These are phyloP conservation scores for Digitaria exilis DNA, from an alignment of 202 grass and related monocot species.

Conservation along the genomic window DNA sequence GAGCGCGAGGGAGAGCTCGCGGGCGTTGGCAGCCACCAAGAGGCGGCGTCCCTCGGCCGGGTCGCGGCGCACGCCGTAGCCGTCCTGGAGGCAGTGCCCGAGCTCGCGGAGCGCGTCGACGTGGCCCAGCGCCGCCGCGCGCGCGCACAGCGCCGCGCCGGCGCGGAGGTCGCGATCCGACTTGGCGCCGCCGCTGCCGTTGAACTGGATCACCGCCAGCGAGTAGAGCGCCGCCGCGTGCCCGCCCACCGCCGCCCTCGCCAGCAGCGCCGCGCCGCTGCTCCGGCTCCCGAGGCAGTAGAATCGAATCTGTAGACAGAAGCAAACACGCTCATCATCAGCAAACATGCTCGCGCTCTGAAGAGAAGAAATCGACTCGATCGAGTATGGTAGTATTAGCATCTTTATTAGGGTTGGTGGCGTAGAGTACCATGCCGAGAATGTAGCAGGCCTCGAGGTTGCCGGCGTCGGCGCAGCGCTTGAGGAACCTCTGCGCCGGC, in stretches of 20 bases:
- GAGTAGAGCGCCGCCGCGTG: conserved; percentile 84
- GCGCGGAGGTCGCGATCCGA: conserved; percentile 74
- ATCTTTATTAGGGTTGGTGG: background rate
- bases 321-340: background rate
- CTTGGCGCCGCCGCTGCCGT: conserved; percentile 84
- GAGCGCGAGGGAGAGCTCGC: conserved; percentile 64
- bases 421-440: conserved; percentile 71
- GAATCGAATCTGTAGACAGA: conserved; percentile 68
- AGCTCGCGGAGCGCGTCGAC: conserved; percentile 91
- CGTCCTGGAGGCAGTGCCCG: conserved; percentile 94
- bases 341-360: background rate
- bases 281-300: conserved; percentile 69
- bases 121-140: conserved; percentile 74
- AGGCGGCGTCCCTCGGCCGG: conserved; percentile 68
- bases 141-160: conserved; percentile 74
- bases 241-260: conserved; percentile 70
- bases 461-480: conserved; percentile 65
- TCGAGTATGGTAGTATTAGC: background rate
- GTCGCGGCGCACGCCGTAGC: conserved; percentile 82
- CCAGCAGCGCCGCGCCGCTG: conserved; percentile 69
- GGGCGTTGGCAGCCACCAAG: conserved; percentile 67
- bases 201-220: conserved; percentile 86
- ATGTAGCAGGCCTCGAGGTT: conserved; percentile 91
- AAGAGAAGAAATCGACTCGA: background rate
- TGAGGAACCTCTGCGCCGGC: conserved; percentile 58